These are phyloP conservation scores for Dendrothele bispora DNA, from an alignment of 768 basidiomycete genomes.

Conservation along the genomic window DNA sequence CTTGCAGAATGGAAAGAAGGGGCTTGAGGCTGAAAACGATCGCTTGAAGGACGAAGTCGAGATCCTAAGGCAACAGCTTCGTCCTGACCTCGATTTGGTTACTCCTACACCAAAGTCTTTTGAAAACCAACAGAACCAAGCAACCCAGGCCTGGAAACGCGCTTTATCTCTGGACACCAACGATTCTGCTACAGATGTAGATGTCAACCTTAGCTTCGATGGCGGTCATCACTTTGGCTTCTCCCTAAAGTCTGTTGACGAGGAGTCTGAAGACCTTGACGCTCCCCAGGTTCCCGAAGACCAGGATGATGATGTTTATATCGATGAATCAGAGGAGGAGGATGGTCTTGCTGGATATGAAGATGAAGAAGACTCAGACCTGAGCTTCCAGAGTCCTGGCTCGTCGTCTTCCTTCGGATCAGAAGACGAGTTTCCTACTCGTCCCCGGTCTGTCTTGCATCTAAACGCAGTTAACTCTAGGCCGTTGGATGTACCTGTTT, in stretches of 20 bases:
- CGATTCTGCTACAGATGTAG: conserved; percentile 69
- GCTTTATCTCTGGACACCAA: conserved; percentile 66
- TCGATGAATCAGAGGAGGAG: conserved; percentile 54
- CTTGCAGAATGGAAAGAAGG: conserved; percentile 24
- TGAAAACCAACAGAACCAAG: no score
- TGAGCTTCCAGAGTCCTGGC: conserved; percentile 37
- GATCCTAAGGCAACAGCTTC: conserved; percentile 21
- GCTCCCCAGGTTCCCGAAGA: conserved; percentile 36
- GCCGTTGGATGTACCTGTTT: conserved; percentile 17
- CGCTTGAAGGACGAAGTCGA: conserved; percentile 30
- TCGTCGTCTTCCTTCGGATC: conserved; percentile 58
- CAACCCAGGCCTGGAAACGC: conserved; percentile 36
- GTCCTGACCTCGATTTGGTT: conserved; percentile 35
- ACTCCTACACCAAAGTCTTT: conserved; percentile 47
- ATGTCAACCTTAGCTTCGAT: conserved; percentile 48
- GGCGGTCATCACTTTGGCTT: conserved; percentile 39
- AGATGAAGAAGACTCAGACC: conserved; percentile 64
- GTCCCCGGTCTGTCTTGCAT: conserved; percentile 23
- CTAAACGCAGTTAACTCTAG: conserved; percentile 28
- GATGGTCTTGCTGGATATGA: conserved; percentile 66
- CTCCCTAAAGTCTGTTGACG: conserved; percentile 55
- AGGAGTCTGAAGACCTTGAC: conserved; percentile 41
- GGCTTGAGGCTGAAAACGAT: conserved; percentile 35
- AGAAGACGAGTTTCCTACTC: conserved; percentile 36
- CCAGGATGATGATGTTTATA: conserved; percentile 34